A percentile compares a stretch with the other conserved stretches of the same genome.
These are phyloP conservation scores for Cladophialophora bantiana DNA, from an alignment of 2,329 filamentous ascomycete genomes.

Conservation along the genomic window DNA sequence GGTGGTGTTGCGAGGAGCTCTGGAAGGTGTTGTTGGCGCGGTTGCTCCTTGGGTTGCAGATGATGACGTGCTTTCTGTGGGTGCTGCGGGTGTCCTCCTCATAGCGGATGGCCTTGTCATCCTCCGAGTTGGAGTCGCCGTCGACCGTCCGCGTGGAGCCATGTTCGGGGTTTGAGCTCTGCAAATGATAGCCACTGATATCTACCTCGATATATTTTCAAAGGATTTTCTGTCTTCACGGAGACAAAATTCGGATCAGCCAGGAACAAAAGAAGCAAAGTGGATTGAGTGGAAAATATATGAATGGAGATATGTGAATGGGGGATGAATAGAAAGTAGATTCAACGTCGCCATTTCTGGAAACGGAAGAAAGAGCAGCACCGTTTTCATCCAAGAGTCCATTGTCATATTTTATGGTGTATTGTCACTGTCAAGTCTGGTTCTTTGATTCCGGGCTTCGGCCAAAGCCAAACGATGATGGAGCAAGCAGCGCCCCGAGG, in stretches of 20 bases:
- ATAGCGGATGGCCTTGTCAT: slow-evolving; percentile 20
- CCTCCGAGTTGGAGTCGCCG: slow-evolving; percentile 4
- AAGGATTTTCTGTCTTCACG: not conserved
- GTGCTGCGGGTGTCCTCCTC: not conserved
- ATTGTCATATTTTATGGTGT: slow-evolving; percentile 13
- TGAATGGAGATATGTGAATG: slow-evolving; percentile 15
- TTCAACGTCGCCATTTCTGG: slow-evolving; percentile 17
- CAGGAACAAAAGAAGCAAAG: slow-evolving; percentile 15
- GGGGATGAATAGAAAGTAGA: slow-evolving; percentile 7
- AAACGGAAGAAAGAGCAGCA: slow-evolving; percentile 20
- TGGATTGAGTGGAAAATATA: slow-evolving; percentile 15
- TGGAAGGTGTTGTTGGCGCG: not conserved
- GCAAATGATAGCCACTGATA: not conserved
- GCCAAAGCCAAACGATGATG: not conserved
- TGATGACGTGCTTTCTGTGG: not conserved
- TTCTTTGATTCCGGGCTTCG: not conserved
- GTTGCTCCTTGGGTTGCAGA: not conserved
- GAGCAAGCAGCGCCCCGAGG: not conserved
- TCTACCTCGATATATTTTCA: not conserved
- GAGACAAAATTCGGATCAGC: not conserved
- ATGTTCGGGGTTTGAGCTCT: not conserved
- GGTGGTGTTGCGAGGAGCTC: not conserved
- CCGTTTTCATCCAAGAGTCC: slow-evolving; percentile 25
- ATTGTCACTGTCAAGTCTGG: slow-evolving; percentile 9
- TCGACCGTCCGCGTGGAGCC: not conserved